Conservation (phyloP, 78 protist species). For the Andalucia godoyi region DNA sequence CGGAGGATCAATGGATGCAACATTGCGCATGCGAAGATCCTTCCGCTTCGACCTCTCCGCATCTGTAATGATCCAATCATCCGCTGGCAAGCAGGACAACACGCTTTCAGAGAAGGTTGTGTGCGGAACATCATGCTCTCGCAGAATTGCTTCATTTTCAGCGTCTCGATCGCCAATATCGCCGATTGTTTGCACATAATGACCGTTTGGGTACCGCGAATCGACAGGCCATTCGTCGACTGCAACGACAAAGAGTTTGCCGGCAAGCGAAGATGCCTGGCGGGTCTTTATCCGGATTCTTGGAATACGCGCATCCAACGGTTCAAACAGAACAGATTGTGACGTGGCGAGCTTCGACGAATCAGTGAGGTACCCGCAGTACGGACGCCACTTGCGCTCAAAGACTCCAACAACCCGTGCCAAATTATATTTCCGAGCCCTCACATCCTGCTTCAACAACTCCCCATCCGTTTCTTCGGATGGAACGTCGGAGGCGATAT, state of each 20-base stretch:
- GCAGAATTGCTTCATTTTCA: conserved; percentile 22
- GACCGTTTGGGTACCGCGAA: conserved; percentile 47
- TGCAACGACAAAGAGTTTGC: conserved; percentile 33
- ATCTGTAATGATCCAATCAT: background rate
- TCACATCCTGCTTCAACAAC: no score
- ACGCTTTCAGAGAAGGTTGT: background rate
- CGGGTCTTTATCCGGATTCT: conserved; percentile 26
- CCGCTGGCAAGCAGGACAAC: conserved; percentile 13
- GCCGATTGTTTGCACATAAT: conserved; percentile 44
- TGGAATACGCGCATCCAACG: conserved; percentile 47
- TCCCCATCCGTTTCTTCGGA: no score
- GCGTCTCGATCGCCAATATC: conserved; percentile 32
- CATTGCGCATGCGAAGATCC: background rate
- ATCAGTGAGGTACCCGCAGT: background rate
- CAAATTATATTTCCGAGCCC: no score
- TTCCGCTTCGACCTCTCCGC: background rate
- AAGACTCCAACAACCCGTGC: conserved; percentile 10
- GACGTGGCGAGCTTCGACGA: background rate
- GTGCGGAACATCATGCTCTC: conserved; percentile 45
- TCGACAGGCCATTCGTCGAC: conserved; percentile 49
- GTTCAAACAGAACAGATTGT: conserved; percentile 16
- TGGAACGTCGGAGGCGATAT: no score
- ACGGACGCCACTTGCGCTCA: background rate
- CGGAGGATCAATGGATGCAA: conserved; percentile 55
- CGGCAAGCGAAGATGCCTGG: conserved; percentile 13